Conservation (phyloP, 2,329 filamentous ascomycete genomes). For the Lecanoromycetidae sp. region DNA sequence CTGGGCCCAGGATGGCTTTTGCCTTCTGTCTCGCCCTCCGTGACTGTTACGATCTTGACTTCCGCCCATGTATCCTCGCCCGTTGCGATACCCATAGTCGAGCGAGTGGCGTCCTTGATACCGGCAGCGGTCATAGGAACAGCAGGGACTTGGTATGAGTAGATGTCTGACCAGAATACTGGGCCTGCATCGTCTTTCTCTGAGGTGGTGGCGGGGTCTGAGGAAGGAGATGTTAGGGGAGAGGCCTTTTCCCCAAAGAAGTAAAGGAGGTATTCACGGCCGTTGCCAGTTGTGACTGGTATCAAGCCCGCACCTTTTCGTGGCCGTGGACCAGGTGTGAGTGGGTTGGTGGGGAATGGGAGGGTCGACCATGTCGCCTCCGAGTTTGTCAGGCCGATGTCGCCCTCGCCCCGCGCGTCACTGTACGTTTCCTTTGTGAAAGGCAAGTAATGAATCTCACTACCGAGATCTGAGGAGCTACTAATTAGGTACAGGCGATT, state of each 20-base stretch:
- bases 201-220: conserved; percentile 29
- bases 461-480: conserved; percentile 26
- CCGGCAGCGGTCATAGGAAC: conserved; percentile 42
- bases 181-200: conserved; percentile 14
- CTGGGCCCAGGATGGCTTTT: conserved; percentile 14
- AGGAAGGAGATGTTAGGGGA: conserved; percentile 37
- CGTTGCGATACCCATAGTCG: conserved; percentile 41
- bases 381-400: conserved; percentile 14
- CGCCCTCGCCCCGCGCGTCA: background rate
- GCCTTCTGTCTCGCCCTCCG: conserved; percentile 33
- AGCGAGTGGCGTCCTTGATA: conserved; percentile 42
- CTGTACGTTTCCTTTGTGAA: conserved; percentile 19
- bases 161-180: conserved; percentile 46
- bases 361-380: conserved; percentile 41
- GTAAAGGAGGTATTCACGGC: conserved; percentile 51
- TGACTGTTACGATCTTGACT: conserved; percentile 40
- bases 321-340: conserved; percentile 32
- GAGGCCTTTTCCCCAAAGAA: conserved; percentile 46
- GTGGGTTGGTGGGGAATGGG: conserved; percentile 28
- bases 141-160: conserved; percentile 51
- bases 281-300: conserved; percentile 44
- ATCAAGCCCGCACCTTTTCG: conserved; percentile 45
- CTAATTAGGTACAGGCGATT: conserved; percentile 38
- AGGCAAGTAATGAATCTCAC: conserved; percentile 28
- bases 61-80: conserved; percentile 50